These are phyloP conservation scores for Ceratocystis lukuohia DNA, from an alignment of 2,329 filamentous ascomycete species.

Conservation along the genomic window DNA sequence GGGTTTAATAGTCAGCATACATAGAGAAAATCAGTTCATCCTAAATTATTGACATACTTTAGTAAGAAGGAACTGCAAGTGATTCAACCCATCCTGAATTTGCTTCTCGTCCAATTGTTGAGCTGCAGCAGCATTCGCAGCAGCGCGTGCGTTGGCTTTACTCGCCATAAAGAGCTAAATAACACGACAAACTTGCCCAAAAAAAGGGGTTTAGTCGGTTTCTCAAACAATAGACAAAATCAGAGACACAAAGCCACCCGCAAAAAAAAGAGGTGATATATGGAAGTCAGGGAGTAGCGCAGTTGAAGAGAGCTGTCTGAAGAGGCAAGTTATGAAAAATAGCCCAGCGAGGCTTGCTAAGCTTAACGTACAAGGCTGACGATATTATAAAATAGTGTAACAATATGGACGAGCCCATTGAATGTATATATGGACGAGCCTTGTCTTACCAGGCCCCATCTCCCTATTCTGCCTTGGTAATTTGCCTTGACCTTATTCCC, in stretches of 20 bases:
- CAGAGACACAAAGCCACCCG: neutral
- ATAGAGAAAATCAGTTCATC: neutral
- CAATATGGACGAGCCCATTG: neutral
- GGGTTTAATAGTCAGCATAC: constrained; percentile 1
- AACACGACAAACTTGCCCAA: neutral
- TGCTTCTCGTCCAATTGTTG: constrained; percentile 16
- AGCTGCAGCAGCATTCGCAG: constrained; percentile 10
- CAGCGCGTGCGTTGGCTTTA: constrained; percentile 17
- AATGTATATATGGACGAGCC: neutral
- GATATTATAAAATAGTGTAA: neutral
- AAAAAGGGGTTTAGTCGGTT: neutral
- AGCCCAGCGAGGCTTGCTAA: too few relatives aligned
- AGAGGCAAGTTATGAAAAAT: neutral
- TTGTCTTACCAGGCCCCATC: too few relatives aligned
- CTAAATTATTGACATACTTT: constrained; percentile 15
- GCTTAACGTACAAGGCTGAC: neutral
- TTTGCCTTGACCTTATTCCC: neutral
- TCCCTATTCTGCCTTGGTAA: neutral
- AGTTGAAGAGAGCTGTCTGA: neutral
- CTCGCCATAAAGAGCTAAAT: constrained; percentile 12
- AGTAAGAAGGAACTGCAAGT: constrained; percentile 18
- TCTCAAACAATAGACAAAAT: neutral
- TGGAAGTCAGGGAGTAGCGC: neutral
- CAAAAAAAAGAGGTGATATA: neutral
- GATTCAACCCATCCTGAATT: constrained; percentile 18